A percentile compares a stretch with the other conserved stretches of the same genome.
phyloP scores from a whole-genome alignment of 345 rosid species.

The Moricandia moricandioides region DNA sequence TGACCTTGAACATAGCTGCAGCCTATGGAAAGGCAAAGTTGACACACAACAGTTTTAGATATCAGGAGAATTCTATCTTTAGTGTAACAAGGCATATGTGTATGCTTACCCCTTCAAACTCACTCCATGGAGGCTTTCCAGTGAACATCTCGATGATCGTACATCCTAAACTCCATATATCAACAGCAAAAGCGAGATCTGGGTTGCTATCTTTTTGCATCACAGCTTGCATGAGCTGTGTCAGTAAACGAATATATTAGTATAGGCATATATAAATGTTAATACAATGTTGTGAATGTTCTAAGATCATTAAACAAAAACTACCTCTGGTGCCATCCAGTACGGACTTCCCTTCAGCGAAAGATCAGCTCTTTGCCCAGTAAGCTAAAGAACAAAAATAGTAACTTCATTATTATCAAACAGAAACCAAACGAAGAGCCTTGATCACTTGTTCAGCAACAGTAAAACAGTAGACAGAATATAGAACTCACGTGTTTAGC shows the following conservation, averaged over 20 bases:
- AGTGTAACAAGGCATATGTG: neutral
- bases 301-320: neutral
- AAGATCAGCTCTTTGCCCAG: conserved; percentile 84
- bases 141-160: conserved; percentile 94
- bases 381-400: conserved; percentile 53
- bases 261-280: neutral
- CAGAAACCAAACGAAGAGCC: neutral
- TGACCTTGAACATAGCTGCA: conserved; percentile 94
- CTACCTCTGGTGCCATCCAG: conserved; percentile 99
- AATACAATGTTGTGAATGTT: neutral
- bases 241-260: conserved; percentile 23
- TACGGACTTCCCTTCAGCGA: conserved; percentile 95
- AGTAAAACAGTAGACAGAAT: neutral
- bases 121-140: conserved; percentile 98
- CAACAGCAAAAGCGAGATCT: conserved; percentile 87
- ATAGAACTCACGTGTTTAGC: conserved; percentile 80
- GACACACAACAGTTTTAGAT: neutral
- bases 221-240: conserved; percentile 90
- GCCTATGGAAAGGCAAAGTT: conserved; percentile 50
- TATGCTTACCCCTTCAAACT: conserved; percentile 84
- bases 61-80: neutral
- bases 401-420: neutral
- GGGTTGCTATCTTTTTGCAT: conserved; percentile 76
- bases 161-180: conserved; percentile 99
- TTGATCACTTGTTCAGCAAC: neutral